Evolutionary conservation across 2,329 filamentous ascomycete species (phyloP).

Genomic region (Phoma sp.): DNA sequence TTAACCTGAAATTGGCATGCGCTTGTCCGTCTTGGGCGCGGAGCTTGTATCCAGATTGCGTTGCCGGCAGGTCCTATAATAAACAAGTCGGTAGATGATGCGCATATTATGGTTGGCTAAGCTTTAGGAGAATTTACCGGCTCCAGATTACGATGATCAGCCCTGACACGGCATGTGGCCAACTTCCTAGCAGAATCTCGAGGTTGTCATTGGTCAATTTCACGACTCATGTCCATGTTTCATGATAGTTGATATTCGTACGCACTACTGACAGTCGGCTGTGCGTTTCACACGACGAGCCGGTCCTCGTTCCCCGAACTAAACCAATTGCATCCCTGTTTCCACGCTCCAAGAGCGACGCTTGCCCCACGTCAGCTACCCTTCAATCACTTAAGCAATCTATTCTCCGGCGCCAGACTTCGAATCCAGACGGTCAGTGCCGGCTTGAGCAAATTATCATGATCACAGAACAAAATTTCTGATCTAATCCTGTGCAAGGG

Average conservation of each 20-base stretch:
- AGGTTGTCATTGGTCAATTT: not conserved
- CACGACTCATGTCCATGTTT: conserved; percentile 1
- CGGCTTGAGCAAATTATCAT: conserved; percentile 1
- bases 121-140: conserved; percentile 1
- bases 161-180: not conserved
- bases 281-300: conserved; percentile 13
- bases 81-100: not conserved
- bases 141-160: conserved; percentile 3
- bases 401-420: conserved; percentile 4
- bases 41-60: not conserved
- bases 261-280: conserved; percentile 1
- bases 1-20: conserved; percentile 2
- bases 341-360: conserved; percentile 9
- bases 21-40: conserved; percentile 9
- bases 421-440: not conserved
- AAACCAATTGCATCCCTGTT: conserved; percentile 12
- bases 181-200: not conserved
- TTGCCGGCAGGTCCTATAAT: not conserved
- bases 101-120: not conserved
- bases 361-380: conserved; percentile 10
- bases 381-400: conserved; percentile 17
- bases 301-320: not conserved
- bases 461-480: conserved; percentile 1
- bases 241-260: too few species aligned
- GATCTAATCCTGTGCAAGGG: not conserved